phyloP scores from a whole-genome alignment of 1,139 yeast species.

The Candida glucosophila region DNA sequence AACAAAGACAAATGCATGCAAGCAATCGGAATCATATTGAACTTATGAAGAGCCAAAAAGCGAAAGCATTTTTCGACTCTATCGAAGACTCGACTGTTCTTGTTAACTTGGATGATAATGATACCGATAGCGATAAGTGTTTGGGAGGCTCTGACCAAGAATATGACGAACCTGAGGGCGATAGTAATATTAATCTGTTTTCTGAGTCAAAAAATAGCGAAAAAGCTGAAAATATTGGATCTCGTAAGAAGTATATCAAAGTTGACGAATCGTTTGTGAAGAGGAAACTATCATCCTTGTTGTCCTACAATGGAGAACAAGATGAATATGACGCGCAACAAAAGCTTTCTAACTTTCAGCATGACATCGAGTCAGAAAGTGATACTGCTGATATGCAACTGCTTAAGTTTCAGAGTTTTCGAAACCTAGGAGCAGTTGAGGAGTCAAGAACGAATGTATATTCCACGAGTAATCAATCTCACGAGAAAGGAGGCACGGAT shows the following conservation, averaged over 20 bases:
- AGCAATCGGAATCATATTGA: constrained; percentile 45
- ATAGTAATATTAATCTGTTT: not conserved
- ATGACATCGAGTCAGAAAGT: constrained; percentile 25
- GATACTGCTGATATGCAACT: constrained; percentile 32
- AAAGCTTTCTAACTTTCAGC: constrained; percentile 25
- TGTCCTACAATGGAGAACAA: constrained; percentile 27
- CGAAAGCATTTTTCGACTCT: constrained; percentile 67
- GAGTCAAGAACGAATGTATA: constrained; percentile 13
- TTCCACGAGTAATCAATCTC: constrained; percentile 5
- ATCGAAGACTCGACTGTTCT: constrained; percentile 41
- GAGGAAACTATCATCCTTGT: constrained; percentile 54
- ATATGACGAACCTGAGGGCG: constrained; percentile 1
- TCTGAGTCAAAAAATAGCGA: constrained; percentile 7
- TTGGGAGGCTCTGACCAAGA: constrained; percentile 9
- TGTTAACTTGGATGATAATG: constrained; percentile 20
- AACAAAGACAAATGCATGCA: constrained; percentile 47
- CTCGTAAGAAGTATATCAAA: constrained; percentile 14
- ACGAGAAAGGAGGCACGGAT: too few relatives aligned
- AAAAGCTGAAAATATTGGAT: constrained; percentile 8
- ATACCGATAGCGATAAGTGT: constrained; percentile 17
- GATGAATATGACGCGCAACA: constrained; percentile 25
- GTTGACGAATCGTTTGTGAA: constrained; percentile 54
- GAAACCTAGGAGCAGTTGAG: constrained; percentile 31
- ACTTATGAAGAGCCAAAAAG: constrained; percentile 42
- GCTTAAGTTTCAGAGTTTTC: constrained; percentile 38